These are phyloP conservation scores for Rutstroemia sp. DNA, from an alignment of 2,329 filamentous ascomycete species.

Conservation along the genomic window DNA sequence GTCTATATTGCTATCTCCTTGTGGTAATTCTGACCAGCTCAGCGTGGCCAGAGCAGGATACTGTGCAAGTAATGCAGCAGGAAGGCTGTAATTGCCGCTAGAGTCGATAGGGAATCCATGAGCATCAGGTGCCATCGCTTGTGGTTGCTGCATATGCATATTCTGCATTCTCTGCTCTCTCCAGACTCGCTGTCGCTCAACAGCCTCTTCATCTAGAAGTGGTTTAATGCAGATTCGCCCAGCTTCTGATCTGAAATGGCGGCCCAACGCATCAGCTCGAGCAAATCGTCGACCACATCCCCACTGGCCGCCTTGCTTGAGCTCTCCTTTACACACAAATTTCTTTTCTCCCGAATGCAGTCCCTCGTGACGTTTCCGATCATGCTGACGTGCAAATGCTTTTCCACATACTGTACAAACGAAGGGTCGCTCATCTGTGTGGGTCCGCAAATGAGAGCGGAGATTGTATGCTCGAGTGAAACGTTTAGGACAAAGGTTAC, in stretches of 20 bases:
- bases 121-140: constrained; percentile 53
- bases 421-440: constrained; percentile 95
- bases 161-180: constrained; percentile 64
- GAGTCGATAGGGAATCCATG: constrained; percentile 52
- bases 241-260: constrained; percentile 93
- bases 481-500: constrained; percentile 83
- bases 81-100: constrained; percentile 59
- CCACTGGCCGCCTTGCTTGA: constrained; percentile 79
- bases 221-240: constrained; percentile 95
- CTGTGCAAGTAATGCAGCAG: constrained; percentile 79
- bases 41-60: constrained; percentile 89
- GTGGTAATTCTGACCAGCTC: constrained; percentile 73
- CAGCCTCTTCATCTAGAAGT: constrained; percentile 88
- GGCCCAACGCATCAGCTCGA: constrained; percentile 85
- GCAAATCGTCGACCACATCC: constrained; percentile 91
- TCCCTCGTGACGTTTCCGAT: constrained; percentile 93
- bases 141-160: constrained; percentile 48
- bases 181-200: constrained; percentile 69
- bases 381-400: constrained; percentile 94
- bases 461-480: constrained; percentile 97
- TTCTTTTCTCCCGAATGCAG: constrained; percentile 97
- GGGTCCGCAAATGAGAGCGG: constrained; percentile 87
- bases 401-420: constrained; percentile 96
- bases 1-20: constrained; percentile 54
- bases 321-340: constrained; percentile 89